These are phyloP conservation scores for Pulveroboletus sp. DNA, from an alignment of 1,284 basidiomycete species.

Conservation along the genomic window DNA sequence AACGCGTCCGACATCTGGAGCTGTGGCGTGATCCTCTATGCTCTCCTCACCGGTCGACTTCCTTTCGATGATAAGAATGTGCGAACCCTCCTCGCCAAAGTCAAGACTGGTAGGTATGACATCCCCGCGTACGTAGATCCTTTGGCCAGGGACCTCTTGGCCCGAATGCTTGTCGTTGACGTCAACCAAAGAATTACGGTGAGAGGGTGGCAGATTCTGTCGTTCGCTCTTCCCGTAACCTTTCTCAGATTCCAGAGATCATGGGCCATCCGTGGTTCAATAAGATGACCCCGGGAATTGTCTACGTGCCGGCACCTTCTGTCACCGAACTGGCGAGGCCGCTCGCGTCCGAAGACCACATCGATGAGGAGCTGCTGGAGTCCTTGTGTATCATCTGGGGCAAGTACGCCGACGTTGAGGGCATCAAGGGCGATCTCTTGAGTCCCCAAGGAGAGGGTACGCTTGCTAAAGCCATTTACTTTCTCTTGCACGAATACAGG, in stretches of 20 bases:
- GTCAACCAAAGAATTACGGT: constrained; percentile 85
- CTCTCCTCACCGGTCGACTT: constrained; percentile 83
- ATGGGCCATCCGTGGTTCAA: constrained; percentile 84
- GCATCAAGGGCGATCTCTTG: constrained; percentile 66
- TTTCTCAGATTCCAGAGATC: constrained; percentile 80
- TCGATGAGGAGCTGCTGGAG: constrained; percentile 85
- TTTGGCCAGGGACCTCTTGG: constrained; percentile 73
- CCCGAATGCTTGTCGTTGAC: constrained; percentile 90
- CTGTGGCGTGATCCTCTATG: constrained; percentile 88
- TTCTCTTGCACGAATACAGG: constrained; percentile 79
- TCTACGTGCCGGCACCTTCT: constrained; percentile 63
- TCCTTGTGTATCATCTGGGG: constrained; percentile 91
- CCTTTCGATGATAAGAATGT: constrained; percentile 92
- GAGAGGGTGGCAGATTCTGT: constrained; percentile 31
- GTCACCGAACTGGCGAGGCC: constrained; percentile 67
- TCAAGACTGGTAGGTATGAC: constrained; percentile 85
- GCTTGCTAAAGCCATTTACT: constrained; percentile 93
- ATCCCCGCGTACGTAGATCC: constrained; percentile 77
- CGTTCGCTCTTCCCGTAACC: constrained; percentile 12
- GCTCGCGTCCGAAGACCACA: constrained; percentile 66
- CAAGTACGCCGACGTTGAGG: constrained; percentile 57
- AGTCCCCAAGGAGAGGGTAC: constrained; percentile 65
- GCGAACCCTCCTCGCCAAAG: constrained; percentile 82
- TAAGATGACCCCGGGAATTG: constrained; percentile 47
- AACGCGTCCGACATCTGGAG: constrained; percentile 95